Conservation (phyloP, 176 grass and related monocot species). For the Rhipidocladum racemiflorum region DNA sequence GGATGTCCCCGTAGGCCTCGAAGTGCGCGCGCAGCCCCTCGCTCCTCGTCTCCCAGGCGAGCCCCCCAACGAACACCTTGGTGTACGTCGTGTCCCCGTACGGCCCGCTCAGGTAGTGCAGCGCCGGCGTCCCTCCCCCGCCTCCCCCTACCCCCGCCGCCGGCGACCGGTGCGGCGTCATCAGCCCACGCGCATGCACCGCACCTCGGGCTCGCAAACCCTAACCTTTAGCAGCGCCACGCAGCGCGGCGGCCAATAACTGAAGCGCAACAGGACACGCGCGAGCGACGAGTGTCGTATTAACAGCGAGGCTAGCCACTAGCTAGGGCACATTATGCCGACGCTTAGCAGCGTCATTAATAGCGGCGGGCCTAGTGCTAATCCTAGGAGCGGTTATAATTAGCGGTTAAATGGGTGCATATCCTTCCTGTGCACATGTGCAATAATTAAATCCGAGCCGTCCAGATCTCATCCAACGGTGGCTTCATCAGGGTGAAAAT, state of each 20-base stretch:
- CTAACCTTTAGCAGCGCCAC: slow-evolving; percentile 43
- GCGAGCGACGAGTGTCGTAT: background rate
- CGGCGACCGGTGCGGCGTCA: slow-evolving; percentile 52
- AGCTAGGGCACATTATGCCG: slow-evolving; percentile 23
- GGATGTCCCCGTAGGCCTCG: slow-evolving; percentile 50
- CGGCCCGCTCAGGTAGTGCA: slow-evolving; percentile 66
- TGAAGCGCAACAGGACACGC: background rate
- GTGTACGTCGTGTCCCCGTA: slow-evolving; percentile 68
- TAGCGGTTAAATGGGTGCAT: slow-evolving; percentile 45
- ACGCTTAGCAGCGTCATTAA: slow-evolving; percentile 39
- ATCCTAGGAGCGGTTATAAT: slow-evolving; percentile 15
- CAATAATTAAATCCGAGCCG: too few species aligned
- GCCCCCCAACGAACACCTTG: slow-evolving; percentile 69
- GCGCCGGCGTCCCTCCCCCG: slow-evolving; percentile 22
- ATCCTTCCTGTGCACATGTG: too few species aligned
- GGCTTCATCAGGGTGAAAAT: too few species aligned
- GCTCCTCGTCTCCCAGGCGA: slow-evolving; percentile 71
- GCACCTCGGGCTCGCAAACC: slow-evolving; percentile 21
- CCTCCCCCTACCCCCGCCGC: background rate
- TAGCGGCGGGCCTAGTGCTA: slow-evolving; percentile 34
- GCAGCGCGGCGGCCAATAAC: background rate
- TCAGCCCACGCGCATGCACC: slow-evolving; percentile 42
- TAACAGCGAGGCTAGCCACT: background rate
- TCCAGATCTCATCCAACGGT: too few species aligned
- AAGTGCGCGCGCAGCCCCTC: slow-evolving; percentile 62